phyloP scores from a whole-genome alignment of 192 early-diverging fungal species.

The Umbelopsis vinacea region DNA sequence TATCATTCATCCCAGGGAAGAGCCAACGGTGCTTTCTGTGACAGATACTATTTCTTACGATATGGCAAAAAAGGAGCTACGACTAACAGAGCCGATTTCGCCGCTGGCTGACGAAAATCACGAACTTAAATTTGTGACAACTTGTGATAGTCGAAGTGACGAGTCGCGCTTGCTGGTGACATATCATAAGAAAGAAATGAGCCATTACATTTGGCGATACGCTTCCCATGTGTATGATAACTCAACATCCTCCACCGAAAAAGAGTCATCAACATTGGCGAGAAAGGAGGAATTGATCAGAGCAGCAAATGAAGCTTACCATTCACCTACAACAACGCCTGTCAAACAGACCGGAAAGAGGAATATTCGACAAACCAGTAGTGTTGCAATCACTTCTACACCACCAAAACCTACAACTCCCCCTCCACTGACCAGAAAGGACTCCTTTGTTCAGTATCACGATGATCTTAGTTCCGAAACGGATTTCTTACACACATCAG shows the following conservation, averaged over 20 bases:
- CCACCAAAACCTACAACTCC: constrained; percentile 11
- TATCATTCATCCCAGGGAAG: constrained; percentile 6
- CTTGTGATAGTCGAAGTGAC: neutral
- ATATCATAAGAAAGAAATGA: constrained; percentile 16
- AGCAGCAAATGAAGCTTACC: constrained; percentile 9
- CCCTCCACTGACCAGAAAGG: constrained; percentile 16
- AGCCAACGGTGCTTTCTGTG: neutral
- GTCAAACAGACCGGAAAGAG: constrained; percentile 12
- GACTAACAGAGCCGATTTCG: neutral
- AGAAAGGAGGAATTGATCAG: neutral
- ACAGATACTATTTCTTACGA: neutral
- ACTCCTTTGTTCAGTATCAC: constrained; percentile 14
- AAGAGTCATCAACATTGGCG: constrained; percentile 1
- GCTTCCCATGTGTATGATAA: constrained; percentile 1
- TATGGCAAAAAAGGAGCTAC: neutral
- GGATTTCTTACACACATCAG: constrained; percentile 14
- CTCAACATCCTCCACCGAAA: neutral
- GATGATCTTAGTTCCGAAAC: constrained; percentile 19
- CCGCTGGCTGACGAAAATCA: constrained; percentile 4
- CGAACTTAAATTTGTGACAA: neutral
- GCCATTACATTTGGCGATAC: constrained; percentile 13
- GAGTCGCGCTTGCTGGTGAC: constrained; percentile 5
- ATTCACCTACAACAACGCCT: constrained; percentile 5
- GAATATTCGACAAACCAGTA: neutral
- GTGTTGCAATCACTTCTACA: neutral